These are phyloP conservation scores for Ophiostoma tasmaniense DNA, from an alignment of 2,329 filamentous ascomycete genomes.

Conservation along the genomic window DNA sequence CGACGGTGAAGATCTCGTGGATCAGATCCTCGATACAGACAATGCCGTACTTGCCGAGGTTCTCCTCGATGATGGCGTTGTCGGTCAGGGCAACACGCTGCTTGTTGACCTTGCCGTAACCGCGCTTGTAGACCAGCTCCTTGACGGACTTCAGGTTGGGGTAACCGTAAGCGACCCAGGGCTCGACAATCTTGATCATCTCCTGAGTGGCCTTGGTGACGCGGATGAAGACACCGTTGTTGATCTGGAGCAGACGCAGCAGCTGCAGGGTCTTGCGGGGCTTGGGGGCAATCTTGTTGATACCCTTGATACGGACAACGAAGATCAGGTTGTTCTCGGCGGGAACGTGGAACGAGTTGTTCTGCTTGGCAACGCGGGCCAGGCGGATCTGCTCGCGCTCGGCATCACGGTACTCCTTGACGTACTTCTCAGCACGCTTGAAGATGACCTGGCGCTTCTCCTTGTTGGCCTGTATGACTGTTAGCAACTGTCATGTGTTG, in stretches of 20 bases:
- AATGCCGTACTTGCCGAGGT: constrained; percentile 95
- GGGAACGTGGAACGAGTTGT: constrained; percentile 87
- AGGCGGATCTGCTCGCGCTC: constrained; percentile 99
- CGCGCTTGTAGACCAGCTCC: constrained; percentile 99
- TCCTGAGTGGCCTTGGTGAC: constrained; percentile 95
- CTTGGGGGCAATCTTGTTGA: constrained; percentile 99
- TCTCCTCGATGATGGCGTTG: constrained; percentile 95
- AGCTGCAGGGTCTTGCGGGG: constrained; percentile 99
- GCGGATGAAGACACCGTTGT: constrained; percentile 98
- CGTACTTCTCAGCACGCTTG: constrained; percentile 99
- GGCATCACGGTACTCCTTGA: constrained; percentile 97
- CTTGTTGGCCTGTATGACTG: constrained; percentile 70
- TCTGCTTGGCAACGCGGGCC: constrained; percentile 77
- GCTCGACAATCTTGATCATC: constrained; percentile 98
- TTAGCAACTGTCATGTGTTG: constrained; percentile 19
- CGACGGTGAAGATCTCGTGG: constrained; percentile 98
- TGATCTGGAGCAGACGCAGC: constrained; percentile 99
- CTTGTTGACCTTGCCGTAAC: constrained; percentile 98
- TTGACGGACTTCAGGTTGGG: constrained; percentile 98
- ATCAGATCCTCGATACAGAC: constrained; percentile 99
- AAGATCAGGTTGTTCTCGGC: constrained; percentile 96
- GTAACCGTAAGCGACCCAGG: constrained; percentile 98
- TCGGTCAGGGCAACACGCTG: constrained; percentile 93
- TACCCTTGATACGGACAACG: constrained; percentile 98
- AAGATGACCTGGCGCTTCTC: constrained; percentile 98